Evolutionary conservation across 768 basidiomycete species (phyloP).

Genomic region (Leccinum variicolor): DNA sequence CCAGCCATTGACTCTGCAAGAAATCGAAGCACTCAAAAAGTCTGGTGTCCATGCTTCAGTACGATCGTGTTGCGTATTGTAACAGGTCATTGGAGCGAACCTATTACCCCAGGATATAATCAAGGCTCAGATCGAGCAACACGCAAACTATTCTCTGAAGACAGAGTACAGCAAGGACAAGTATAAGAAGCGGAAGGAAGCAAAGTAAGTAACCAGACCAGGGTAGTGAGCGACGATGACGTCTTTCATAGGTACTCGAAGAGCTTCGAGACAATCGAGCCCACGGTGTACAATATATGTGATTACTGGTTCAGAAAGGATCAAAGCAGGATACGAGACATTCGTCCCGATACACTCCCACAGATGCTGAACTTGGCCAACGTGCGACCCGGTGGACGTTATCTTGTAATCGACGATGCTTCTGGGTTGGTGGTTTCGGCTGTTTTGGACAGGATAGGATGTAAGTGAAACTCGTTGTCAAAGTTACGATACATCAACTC

Average conservation of each 20-base stretch:
- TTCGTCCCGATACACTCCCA: slow-evolving; percentile 84
- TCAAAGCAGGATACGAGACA: slow-evolving; percentile 72
- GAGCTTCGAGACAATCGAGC: slow-evolving; percentile 81
- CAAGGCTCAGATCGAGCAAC: slow-evolving; percentile 88
- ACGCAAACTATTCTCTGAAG: slow-evolving; percentile 89
- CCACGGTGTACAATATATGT: slow-evolving; percentile 83
- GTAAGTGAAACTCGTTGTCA: slow-evolving; percentile 35
- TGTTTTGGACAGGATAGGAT: slow-evolving; percentile 83
- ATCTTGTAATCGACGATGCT: slow-evolving; percentile 88
- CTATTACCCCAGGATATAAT: slow-evolving; percentile 78
- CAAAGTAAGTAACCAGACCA: slow-evolving; percentile 61
- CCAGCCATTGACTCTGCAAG: slow-evolving; percentile 77
- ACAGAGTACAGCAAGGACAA: slow-evolving; percentile 99
- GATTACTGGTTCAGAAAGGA: slow-evolving; percentile 89
- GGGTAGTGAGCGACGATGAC: background rate
- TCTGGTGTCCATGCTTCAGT: slow-evolving; percentile 80
- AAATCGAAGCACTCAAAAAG: slow-evolving; percentile 81
- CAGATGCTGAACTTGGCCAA: slow-evolving; percentile 85
- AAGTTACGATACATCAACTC: background rate
- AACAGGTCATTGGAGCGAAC: slow-evolving; percentile 6
- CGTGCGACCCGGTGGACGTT: slow-evolving; percentile 81
- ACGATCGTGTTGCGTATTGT: slow-evolving; percentile 22
- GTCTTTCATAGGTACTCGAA: slow-evolving; percentile 69
- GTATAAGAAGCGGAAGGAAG: slow-evolving; percentile 94
- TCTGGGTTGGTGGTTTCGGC: slow-evolving; percentile 85